These are phyloP conservation scores for Rhododendron molle DNA, from an alignment of 148 eudicot species.

Conservation along the genomic window DNA sequence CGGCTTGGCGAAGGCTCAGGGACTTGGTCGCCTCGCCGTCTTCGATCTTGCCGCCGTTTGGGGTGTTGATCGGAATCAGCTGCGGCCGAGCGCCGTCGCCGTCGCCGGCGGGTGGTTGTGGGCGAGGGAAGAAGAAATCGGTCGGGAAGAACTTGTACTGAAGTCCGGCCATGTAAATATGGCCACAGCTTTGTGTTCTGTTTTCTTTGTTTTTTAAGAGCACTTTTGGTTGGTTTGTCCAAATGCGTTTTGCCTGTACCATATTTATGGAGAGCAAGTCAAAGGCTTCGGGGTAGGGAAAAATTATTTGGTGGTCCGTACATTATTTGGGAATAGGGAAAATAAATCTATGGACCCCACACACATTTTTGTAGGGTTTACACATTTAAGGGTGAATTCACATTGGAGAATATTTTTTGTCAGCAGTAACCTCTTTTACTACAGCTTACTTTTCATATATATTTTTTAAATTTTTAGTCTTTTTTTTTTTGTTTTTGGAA, in stretches of 20 bases:
- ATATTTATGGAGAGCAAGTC: neutral
- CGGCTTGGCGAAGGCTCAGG: neutral
- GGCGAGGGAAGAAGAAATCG: slow-evolving; percentile 6
- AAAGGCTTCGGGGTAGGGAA: neutral
- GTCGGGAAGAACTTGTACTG: slow-evolving; percentile 12
- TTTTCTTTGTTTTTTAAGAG: neutral
- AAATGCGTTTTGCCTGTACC: neutral
- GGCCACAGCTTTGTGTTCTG: neutral
- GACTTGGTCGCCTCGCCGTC: neutral
- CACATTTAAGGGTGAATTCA: too few relatives aligned
- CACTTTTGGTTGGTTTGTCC: neutral
- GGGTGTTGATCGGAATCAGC: neutral
- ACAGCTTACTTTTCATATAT: too few relatives aligned
- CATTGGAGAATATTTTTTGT: too few relatives aligned
- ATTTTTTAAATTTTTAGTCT: too few relatives aligned
- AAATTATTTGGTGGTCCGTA: too few relatives aligned
- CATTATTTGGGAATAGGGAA: too few relatives aligned
- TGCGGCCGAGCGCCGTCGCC: neutral
- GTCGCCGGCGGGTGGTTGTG: neutral
- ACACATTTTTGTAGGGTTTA: too few relatives aligned
- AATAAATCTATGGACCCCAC: too few relatives aligned
- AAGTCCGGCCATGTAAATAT: neutral
- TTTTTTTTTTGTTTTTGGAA: too few relatives aligned
- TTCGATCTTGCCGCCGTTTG: neutral
- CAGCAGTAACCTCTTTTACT: too few relatives aligned